Evolutionary conservation across 2,329 filamentous ascomycete genomes (phyloP).

Genomic region (Plenodomus biglobosus): DNA sequence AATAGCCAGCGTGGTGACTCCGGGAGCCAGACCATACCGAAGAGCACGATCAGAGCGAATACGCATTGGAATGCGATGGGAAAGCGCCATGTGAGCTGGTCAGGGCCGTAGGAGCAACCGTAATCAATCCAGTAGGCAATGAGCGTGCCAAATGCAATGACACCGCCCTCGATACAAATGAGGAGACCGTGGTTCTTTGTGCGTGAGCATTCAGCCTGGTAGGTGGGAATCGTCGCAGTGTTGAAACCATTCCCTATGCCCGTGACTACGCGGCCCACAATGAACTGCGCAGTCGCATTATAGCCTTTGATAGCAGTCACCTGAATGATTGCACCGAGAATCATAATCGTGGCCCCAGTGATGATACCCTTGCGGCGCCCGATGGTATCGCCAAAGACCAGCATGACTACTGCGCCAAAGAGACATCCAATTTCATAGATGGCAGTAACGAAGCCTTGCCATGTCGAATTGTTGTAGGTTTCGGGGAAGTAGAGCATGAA

Average conservation of each 20-base stretch:
- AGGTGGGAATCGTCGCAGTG: conserved; percentile 57
- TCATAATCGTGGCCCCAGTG: conserved; percentile 47
- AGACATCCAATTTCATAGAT: conserved; percentile 58
- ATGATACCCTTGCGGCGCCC: conserved; percentile 50
- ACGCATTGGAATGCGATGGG: conserved; percentile 57
- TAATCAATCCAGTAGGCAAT: conserved; percentile 55
- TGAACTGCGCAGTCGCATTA: conserved; percentile 52
- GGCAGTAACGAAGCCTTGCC: conserved; percentile 55
- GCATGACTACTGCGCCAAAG: conserved; percentile 44
- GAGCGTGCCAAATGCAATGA: conserved; percentile 54
- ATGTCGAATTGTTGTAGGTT: conserved; percentile 47
- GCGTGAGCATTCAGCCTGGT: conserved; percentile 56
- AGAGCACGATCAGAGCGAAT: conserved; percentile 54
- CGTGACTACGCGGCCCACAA: conserved; percentile 56
- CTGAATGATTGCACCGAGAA: conserved; percentile 48
- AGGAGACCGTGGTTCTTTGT: conserved; percentile 62
- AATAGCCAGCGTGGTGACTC: conserved; percentile 68
- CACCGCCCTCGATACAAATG: conserved; percentile 61
- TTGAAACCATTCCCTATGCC: conserved; percentile 60
- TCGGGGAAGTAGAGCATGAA: conserved; percentile 46
- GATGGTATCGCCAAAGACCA: conserved; percentile 45
- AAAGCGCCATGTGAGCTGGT: conserved; percentile 51
- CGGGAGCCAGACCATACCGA: conserved; percentile 62
- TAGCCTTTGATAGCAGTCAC: conserved; percentile 37
- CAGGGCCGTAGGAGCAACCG: conserved; percentile 36